Evolutionary conservation across 345 rosid genomes (phyloP), one percentile per base, ranked within the genome.

Genomic region (Lepidium africanum): DNA sequence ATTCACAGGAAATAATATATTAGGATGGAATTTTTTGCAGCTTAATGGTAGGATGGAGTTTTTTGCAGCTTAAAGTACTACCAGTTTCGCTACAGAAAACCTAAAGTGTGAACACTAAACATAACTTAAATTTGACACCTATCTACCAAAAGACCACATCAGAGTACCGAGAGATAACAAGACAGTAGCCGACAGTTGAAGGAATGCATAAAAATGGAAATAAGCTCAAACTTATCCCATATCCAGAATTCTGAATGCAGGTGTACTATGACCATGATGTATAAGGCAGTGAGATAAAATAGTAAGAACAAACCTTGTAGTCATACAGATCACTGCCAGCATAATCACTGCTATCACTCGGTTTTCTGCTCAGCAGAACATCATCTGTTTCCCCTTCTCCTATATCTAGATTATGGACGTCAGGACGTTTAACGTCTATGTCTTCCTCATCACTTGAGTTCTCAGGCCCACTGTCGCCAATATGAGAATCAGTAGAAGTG

Each of bases 371-470:
- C 65, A 78, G 86, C 48, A 66, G 76, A 30, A 86, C 79, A 73
- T 84, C 87, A 63, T 90, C 96, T 50, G 88, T 79, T 73, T 83
- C 91, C 32, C 80, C 89, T 72, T 86, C 89, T 57, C 71, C 89
- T 79, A 79, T 83, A 78, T 88, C 92, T 14, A 82, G 81, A 79
- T 83, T 89, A 80, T 80, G 96, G 77, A 82, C 82, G 35, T 91
- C 95, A 73, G 83, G 85, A 50, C 78, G 79, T 81, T 87, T 84
- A 49, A 81, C 58, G 72, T 84, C 89, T 58, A 76, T 60, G 53
- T 87, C 86, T 79, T 91, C 96, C 81, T 88, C 91, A 67, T 93
- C 97, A 61, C 86, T 77, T 55, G 97, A 90, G 73, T 88, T 90
- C 41, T 93, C 96, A 76, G 85, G 92, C 48, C 84, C 92, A 78